Evolutionary conservation across 768 basidiomycete genomes (phyloP), one percentile per base, ranked within the genome.

Genomic region (Inosperma sp.): DNA sequence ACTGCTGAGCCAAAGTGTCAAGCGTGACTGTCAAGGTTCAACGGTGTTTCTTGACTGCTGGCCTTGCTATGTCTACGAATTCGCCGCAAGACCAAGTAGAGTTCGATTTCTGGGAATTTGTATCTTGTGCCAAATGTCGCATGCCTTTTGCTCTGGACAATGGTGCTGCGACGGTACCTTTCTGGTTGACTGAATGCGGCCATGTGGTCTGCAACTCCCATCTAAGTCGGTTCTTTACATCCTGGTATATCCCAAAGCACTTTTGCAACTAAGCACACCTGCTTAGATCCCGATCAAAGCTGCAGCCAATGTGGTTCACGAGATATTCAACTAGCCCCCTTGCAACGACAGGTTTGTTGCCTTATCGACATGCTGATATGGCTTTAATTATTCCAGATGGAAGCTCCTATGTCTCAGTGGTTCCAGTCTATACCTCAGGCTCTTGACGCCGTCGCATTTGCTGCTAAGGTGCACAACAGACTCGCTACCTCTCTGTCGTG

Each of bases 121-220:
- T 89, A 5, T 67, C 69, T 48, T 93, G 90, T 59, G 71, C 78
- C 0, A 72, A 77, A 60, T 93, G 90, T 58, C 82, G 83, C 55
- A 72, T 87, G 22, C 78, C 82, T 0, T 92, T 86, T 58, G 60
- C 71, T 6, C 69, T 79, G 2, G 73, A 76, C 30, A 69, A 72
- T 34, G 78, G 58, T 4, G 34, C 75, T 1, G 75, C 83, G 8
- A 72, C 77, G 3, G 68, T 87, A 22, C 90, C 90, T 0, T 93
- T 92, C 64, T 93, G 90, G 90, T 72, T 91, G 53, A 90, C 90
- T 2, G 88, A 91, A 64, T 93, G 90, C 58, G 88, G 88, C 0
- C 90, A 93, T 72, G 78, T 92, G 50, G 58, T 92, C 22, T 93
- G 90, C 74, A 92, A 93, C 61, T 76, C 78, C 31, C 90, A 93